A percentile compares a stretch with the other conserved stretches of the same genome.
Evolutionary conservation across 257 asterid species (phyloP).

Genomic region (Penstemon davidsonii): DNA sequence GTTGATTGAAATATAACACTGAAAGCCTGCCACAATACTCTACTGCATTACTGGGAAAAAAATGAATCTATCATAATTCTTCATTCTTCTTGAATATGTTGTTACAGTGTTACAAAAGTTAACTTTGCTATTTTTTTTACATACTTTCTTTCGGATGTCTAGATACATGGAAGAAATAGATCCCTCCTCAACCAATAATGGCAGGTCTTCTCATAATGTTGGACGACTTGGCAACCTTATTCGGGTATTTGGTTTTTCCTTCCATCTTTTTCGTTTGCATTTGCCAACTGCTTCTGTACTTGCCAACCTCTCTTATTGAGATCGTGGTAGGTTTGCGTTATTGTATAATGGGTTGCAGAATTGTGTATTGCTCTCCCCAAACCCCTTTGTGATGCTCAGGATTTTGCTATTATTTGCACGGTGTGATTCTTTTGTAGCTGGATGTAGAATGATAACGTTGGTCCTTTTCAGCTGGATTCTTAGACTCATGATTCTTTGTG

Average conservation of each 20-base stretch:
- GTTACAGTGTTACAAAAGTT: conserved; percentile 5
- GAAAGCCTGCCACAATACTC: conserved; percentile 6
- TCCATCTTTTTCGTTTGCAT: conserved; percentile 13
- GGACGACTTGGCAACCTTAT: conserved; percentile 92
- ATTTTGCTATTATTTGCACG: conserved; percentile 8
- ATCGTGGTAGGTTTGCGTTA: conserved; percentile 6
- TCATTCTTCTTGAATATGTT: conserved; percentile 11
- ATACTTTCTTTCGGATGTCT: conserved; percentile 28
- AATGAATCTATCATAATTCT: background rate
- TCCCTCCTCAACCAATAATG: conserved; percentile 62
- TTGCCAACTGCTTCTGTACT: conserved; percentile 17
- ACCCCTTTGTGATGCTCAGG: conserved; percentile 16
- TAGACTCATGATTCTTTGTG: conserved; percentile 17
- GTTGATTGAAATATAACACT: conserved; percentile 15
- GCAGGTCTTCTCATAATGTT: conserved; percentile 78
- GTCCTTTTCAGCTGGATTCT: background rate
- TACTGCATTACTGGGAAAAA: background rate
- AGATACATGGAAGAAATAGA: conserved; percentile 83
- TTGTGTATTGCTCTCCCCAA: conserved; percentile 9
- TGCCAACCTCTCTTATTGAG: conserved; percentile 5
- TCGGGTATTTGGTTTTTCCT: conserved; percentile 52
- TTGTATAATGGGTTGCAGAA: background rate
- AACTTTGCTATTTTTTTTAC: background rate
- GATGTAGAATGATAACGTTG: background rate
- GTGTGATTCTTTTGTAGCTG: conserved; percentile 23